Evolutionary conservation across 176 grass and related monocot genomes (phyloP).

Genomic region (Eremochloa ophiuroides): DNA sequence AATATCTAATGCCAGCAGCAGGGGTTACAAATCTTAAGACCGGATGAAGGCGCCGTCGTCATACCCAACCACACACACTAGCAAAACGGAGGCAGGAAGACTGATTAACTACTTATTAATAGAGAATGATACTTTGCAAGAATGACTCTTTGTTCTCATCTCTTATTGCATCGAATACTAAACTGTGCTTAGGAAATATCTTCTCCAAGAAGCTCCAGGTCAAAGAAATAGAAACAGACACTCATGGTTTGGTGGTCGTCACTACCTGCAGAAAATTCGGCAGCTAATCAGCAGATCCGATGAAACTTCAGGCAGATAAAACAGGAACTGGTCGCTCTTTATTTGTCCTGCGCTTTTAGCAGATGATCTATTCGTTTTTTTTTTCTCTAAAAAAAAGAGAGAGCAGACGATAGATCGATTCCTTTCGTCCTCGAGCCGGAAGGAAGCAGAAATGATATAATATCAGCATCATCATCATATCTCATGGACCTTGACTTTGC

Average conservation of each 20-base stretch:
- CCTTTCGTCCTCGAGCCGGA: not conserved
- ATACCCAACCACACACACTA: not conserved
- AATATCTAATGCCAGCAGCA: not conserved
- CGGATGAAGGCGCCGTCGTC: not conserved
- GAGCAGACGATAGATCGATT: not conserved
- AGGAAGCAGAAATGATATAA: not conserved
- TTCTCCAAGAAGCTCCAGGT: not conserved
- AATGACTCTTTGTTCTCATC: not conserved
- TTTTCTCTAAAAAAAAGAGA: too few species aligned
- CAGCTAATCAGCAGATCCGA: not conserved
- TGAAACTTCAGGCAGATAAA: not conserved
- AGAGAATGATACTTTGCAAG: not conserved
- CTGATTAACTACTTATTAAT: not conserved
- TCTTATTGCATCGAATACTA: not conserved
- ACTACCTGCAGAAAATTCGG: constrained; percentile 1
- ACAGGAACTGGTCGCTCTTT: not conserved
- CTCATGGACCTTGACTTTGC: not conserved
- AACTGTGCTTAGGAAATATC: not conserved
- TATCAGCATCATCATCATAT: not conserved
- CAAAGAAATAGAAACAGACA: not conserved
- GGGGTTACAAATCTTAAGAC: not conserved
- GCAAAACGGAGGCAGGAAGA: not conserved
- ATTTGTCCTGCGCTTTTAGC: not conserved
- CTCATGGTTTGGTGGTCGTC: not conserved
- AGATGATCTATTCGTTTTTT: too few species aligned